Conservation (phyloP, 139 green algal species). For the Volvox reticuliferus region DNA sequence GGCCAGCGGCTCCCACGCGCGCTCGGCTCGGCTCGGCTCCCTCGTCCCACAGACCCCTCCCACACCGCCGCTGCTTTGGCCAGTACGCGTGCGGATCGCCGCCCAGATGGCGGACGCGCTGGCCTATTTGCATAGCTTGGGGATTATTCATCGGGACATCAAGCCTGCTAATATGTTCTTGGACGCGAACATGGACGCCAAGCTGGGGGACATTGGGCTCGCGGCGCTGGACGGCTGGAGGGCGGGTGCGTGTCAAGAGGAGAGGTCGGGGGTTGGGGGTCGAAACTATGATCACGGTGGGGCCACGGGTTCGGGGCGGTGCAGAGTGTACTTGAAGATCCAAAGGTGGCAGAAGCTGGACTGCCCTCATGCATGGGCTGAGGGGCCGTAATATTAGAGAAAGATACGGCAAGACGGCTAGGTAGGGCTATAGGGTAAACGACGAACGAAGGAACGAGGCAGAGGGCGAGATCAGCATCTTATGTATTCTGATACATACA, state of each 20-base stretch:
- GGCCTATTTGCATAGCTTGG: constrained; percentile 53
- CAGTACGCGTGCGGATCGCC: constrained; percentile 11
- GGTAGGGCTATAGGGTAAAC: too few relatives aligned
- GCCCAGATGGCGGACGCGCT: constrained; percentile 56
- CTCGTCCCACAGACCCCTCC: background rate
- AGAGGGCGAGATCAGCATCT: too few relatives aligned
- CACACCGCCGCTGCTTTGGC: constrained; percentile 45
- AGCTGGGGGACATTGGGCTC: constrained; percentile 64
- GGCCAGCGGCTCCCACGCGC: too few relatives aligned
- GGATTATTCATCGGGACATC: constrained; percentile 63
- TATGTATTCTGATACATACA: too few relatives aligned
- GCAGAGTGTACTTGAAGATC: too few relatives aligned
- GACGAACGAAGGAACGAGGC: too few relatives aligned
- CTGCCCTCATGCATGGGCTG: too few relatives aligned
- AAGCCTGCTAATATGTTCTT: constrained; percentile 69
- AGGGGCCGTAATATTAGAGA: too few relatives aligned
- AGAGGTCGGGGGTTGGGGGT: background rate
- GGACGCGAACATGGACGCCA: constrained; percentile 58
- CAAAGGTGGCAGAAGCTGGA: too few relatives aligned
- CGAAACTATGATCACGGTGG: too few relatives aligned
- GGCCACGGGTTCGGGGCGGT: too few relatives aligned
- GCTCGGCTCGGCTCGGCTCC: background rate
- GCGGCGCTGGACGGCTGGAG: constrained; percentile 43
- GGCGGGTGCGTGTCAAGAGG: background rate
- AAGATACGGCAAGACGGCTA: too few relatives aligned